These are phyloP conservation scores for Bipolaris gigantea DNA, from an alignment of 2,329 filamentous ascomycete genomes.

Conservation along the genomic window DNA sequence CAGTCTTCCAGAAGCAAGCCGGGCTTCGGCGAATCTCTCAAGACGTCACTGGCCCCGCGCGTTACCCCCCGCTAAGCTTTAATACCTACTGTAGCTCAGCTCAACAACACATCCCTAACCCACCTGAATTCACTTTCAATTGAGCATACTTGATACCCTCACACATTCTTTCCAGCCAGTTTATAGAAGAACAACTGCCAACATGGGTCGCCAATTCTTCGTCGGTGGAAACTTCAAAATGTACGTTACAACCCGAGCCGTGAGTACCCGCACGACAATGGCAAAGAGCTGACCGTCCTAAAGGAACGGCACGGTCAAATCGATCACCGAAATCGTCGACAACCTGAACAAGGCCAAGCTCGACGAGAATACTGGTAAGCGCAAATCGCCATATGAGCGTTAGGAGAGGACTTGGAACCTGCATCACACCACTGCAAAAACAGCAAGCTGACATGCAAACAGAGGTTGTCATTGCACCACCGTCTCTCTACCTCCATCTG, in stretches of 20 bases:
- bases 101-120: conserved; percentile 23
- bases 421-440: conserved; percentile 3
- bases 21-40: conserved; percentile 33
- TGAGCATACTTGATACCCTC: conserved; percentile 10
- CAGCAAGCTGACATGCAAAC: conserved; percentile 21
- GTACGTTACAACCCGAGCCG: conserved; percentile 53
- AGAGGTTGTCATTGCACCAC: conserved; percentile 96
- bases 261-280: conserved; percentile 19
- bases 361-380: conserved; percentile 69
- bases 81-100: conserved; percentile 34
- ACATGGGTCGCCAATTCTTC: conserved; percentile 94
- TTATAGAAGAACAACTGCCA: conserved; percentile 52
- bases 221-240: conserved; percentile 99
- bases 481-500: conserved; percentile 85
- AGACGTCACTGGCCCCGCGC: conserved; percentile 28
- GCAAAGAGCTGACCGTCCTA: conserved; percentile 22
- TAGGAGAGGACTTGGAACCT: background rate
- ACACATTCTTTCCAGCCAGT: conserved; percentile 8
- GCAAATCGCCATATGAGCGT: background rate
- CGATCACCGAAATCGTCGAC: conserved; percentile 86
- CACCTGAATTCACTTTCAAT: conserved; percentile 15
- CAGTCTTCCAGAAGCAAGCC: conserved; percentile 36
- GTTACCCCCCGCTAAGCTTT: conserved; percentile 16
- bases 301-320: conserved; percentile 91
- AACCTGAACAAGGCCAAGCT: conserved; percentile 86